Evolutionary conservation across 495 filamentous ascomycete genomes (phyloP), one percentile per base, ranked within the genome.

Genomic region (Lasiosphaeris hirsuta): DNA sequence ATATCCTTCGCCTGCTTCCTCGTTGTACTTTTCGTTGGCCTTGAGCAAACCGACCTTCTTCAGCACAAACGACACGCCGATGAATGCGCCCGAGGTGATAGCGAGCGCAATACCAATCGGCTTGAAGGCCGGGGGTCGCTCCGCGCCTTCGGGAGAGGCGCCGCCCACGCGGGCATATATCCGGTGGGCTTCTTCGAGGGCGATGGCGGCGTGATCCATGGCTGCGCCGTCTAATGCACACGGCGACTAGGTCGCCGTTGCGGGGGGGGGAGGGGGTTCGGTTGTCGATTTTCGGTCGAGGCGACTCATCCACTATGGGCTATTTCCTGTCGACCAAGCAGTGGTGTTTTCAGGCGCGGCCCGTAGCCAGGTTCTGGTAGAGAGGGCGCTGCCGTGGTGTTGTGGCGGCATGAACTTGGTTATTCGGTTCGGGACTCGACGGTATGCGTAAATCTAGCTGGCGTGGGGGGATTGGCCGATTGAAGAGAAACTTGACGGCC

Each of bases 11-110:
- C 94, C 94, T 2, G 92, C 92, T 61, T 92, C 90, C 69, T 97
- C 93, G 65, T 95, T 88, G 72, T 97, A 97, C 74, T 97, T 98
- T 61, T 90, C 82, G 70, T 98, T 98, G 43, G 94, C 94, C 64
- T 82, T 92, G 43, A 98, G 79, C 57, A 98, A 71, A 0, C 94
- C 94, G 50, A 86, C 79, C 77, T 98, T 98, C 74, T 97, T 97
- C 58, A 98, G 69, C 41, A 98, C 92, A 66, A 98, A 98, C 1
- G 94, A 97, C 10, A 88, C 80, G 10, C 94, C 95, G 67, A 98
- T 98, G 71, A 98, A 97, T 33, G 92, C 71, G 13, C 94, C 94
- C 1, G 94, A 97, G 37, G 86, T 83, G 59, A 97, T 82, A 5
- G 94, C 94, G 33, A 98, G 79, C 10, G 84, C 81, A 57, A 98